Evolutionary conservation across 768 basidiomycete genomes (phyloP), one percentile per base, ranked within the genome.

Genomic region (Termitomyces sp.): DNA sequence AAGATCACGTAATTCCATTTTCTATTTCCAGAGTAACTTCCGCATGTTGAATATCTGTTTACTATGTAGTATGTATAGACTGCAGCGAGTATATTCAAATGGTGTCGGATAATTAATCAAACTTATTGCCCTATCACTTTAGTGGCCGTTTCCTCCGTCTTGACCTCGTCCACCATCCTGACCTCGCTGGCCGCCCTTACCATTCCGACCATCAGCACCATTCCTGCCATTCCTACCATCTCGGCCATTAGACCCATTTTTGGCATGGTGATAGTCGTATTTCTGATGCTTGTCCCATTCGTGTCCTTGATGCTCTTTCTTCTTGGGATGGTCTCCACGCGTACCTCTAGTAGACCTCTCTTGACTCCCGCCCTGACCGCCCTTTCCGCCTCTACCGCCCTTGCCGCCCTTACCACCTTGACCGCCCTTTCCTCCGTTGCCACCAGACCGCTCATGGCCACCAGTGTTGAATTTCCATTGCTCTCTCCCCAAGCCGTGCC

Each of bases 81-180:
- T n/a, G 9, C 12, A 50, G n/a, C 4, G 13, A 28, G 26, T 0
- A 28, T 33, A 5, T 38, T 33, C 23, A 6, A 9, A 38, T 28
- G 14, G n/a, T 56, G 18, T 36, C 12, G 23, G 16, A 2, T 48
- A 4, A 16, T 18, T 48, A 4, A 16, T 18, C 2, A n/a, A 32
- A 36, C 2, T 40, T 30, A 33, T 20, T 26, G 7, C 1, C 8
- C 12, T 5, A 4, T 43, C 3, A n/a, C 20, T 23, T 26, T 47
- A 47, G 3, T 44, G 41, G 20, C 20, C 55, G 6, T 36, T 38
- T 26, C 23, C 50, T n/a, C 50, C 53, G 41, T 54, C 28, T 41
- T 54, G 44, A 13, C 52, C 51, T 14, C 46, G 52, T 43, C 41
- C 58, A 10, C 58, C 58, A 30, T 53, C 58, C 30, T 54, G 51